A percentile compares a stretch with the other conserved stretches of the same genome.
Evolutionary conservation across 73 alveolate genomes (phyloP).

Genomic region (Paramecium pentaurelia): DNA sequence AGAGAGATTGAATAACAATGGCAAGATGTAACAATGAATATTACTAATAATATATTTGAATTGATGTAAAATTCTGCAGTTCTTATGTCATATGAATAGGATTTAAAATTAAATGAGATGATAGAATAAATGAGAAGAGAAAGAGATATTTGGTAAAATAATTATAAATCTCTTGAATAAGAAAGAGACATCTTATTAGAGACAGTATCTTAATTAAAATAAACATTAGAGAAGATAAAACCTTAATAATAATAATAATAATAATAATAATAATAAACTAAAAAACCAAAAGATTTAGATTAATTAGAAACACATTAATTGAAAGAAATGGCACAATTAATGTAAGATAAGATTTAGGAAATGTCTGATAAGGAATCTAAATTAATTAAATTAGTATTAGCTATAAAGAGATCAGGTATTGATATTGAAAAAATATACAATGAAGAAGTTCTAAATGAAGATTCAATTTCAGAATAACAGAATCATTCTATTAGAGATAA

Average conservation of each 20-base stretch:
- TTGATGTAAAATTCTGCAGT: constrained; percentile 2
- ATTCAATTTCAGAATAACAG: background rate
- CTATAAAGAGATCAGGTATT: background rate
- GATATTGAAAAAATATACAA: constrained; percentile 15
- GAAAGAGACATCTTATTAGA: constrained; percentile 21
- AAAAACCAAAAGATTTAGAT: background rate
- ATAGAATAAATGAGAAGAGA: constrained; percentile 34
- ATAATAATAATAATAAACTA: background rate
- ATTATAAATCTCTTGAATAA: background rate
- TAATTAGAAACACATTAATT: background rate
- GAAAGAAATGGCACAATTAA: background rate
- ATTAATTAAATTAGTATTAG: constrained; percentile 13
- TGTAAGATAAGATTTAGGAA: background rate
- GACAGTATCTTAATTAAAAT: constrained; percentile 23
- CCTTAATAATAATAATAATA: background rate
- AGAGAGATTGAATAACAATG: background rate
- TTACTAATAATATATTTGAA: background rate
- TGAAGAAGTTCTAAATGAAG: constrained; percentile 25
- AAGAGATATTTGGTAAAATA: constrained; percentile 24
- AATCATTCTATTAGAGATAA: background rate
- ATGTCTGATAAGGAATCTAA: constrained; percentile 25
- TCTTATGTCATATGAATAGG: constrained; percentile 1
- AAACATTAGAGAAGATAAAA: background rate
- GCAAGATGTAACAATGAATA: background rate
- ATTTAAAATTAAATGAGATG: background rate